Evolutionary conservation across 768 basidiomycete genomes (phyloP).

Genomic region (Floccularia luteovirens): DNA sequence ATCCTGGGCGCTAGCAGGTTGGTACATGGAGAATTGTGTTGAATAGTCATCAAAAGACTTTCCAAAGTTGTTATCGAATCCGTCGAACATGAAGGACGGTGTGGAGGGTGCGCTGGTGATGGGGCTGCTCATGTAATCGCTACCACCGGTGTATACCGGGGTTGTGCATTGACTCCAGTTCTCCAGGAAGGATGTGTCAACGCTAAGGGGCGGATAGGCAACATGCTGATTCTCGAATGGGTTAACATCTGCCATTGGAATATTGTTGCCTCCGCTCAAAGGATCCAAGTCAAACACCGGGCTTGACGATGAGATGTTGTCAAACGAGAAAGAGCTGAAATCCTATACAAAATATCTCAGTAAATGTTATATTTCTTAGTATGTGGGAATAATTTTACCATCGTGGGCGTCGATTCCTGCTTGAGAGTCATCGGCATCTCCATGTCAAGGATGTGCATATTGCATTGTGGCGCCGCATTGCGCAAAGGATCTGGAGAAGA

Average conservation of each 20-base stretch:
- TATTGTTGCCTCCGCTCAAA: slow-evolving; percentile 14
- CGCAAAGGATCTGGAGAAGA: slow-evolving; percentile 11
- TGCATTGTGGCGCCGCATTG: slow-evolving; percentile 8
- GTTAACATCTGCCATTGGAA: slow-evolving; percentile 14
- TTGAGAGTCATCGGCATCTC: slow-evolving; percentile 20
- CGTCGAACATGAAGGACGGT: slow-evolving; percentile 19
- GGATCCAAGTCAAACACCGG: slow-evolving; percentile 22
- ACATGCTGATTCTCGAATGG: slow-evolving; percentile 9
- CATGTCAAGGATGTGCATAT: slow-evolving; percentile 16
- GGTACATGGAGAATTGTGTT: slow-evolving; percentile 11
- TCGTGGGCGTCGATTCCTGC: slow-evolving; percentile 37
- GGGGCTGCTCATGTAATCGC: slow-evolving; percentile 21
- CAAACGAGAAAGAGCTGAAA: slow-evolving; percentile 39
- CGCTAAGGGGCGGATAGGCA: slow-evolving; percentile 18
- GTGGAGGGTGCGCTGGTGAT: slow-evolving; percentile 15
- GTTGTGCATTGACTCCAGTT: slow-evolving; percentile 40
- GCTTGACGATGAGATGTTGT: slow-evolving; percentile 23
- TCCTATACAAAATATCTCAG: slow-evolving; percentile 19
- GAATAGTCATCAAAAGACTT: slow-evolving; percentile 16
- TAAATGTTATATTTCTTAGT: slow-evolving; percentile 2
- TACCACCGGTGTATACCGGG: slow-evolving; percentile 34
- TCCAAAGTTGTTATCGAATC: slow-evolving; percentile 21
- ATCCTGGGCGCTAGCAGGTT: not conserved
- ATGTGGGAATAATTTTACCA: slow-evolving; percentile 31
- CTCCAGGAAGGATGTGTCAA: slow-evolving; percentile 31